Evolutionary conservation across 2,329 filamentous ascomycete genomes (phyloP).

Genomic region (Anthostomella pinea): DNA sequence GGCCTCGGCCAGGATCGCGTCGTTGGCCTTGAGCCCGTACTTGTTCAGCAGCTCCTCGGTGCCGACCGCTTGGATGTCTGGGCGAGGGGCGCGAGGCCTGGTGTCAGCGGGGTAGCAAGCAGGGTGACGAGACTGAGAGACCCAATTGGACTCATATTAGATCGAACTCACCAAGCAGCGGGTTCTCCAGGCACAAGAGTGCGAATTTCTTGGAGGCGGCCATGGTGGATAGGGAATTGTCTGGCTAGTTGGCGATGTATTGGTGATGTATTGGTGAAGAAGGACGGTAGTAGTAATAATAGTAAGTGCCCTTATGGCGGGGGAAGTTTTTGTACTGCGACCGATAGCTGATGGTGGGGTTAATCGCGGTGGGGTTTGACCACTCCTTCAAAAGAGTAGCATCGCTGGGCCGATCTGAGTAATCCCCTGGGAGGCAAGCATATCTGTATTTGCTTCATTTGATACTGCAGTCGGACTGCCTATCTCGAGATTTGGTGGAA

Average conservation of each 20-base stretch:
- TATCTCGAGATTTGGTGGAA: too few species aligned
- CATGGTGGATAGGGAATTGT: slow-evolving; percentile 53
- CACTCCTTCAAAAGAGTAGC: neutral
- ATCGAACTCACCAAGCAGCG: slow-evolving; percentile 72
- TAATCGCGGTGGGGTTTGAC: slow-evolving; percentile 11
- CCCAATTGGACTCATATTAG: slow-evolving; percentile 15
- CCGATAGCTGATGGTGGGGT: slow-evolving; percentile 28
- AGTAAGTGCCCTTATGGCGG: slow-evolving; percentile 26
- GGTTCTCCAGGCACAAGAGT: slow-evolving; percentile 94
- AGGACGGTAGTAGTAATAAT: neutral
- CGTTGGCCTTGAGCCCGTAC: slow-evolving; percentile 92
- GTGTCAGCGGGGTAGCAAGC: neutral
- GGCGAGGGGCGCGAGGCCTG: slow-evolving; percentile 4
- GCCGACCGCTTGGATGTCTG: slow-evolving; percentile 88
- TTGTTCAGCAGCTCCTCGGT: slow-evolving; percentile 83
- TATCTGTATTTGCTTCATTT: neutral
- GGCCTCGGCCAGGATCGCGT: slow-evolving; percentile 93
- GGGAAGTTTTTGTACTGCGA: slow-evolving; percentile 30
- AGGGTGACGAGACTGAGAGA: slow-evolving; percentile 2
- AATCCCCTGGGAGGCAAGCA: slow-evolving; percentile 1
- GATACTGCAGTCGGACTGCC: too few species aligned
- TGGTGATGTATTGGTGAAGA: slow-evolving; percentile 14
- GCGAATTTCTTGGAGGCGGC: slow-evolving; percentile 74
- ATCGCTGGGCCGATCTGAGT: neutral
- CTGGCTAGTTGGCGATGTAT: slow-evolving; percentile 4